Base-by-base conservation (phyloP, 1,284 basidiomycete genomes). In the Exobasidium cylindrosporum region DNA sequence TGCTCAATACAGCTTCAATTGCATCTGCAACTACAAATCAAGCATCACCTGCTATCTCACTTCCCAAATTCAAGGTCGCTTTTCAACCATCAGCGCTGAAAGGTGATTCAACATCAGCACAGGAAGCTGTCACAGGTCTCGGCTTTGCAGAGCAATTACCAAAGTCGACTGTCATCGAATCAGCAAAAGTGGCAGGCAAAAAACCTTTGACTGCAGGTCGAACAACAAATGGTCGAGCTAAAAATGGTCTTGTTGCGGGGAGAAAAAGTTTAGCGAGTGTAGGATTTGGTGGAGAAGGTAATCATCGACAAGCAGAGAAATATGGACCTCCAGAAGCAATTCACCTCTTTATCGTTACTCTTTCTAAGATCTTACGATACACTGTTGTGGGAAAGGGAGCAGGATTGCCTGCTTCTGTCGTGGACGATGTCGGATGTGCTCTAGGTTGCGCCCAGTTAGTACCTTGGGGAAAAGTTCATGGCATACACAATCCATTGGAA, bases 61-160 rank as follows among this genome's bases (percentile, higher is more conserved):
- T 80, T 53, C 78, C 78, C 13, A 80, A 79, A 54, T 72, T 78
- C 66, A 78, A 80, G 56, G 70, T 77, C 29, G 74, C 72, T n/a
- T 67, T 65, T 49, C 73, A 77, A 43, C 74, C 76, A 3, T 54
- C 62, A 0, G 24, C 24, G 17, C 13, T 49, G 4, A n/a, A 32
- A 30, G 31, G 50, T 21, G 53, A 55, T 1, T 54, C 66, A 17
- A 47, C 50, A 1, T 65, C 71, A n/a, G 69, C 63, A 1, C 69
- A 70, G n/a, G 93, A 97, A 73, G 91, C 92, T 0, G 88, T 97
- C 56, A 97, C 92, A 0, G 92, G 90, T 1, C 85, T 98, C 1
- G 92, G 90, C 0, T 96, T 97, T 82, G 85, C 86, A 21, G 88
- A 90, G 46, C 29, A 32, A 6, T 29, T 6, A 31, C 31, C 53